Evolutionary conservation across 352 stramenopile species (phyloP), one percentile per base, ranked within the genome.

Genomic region (Phytophthora melonis): DNA sequence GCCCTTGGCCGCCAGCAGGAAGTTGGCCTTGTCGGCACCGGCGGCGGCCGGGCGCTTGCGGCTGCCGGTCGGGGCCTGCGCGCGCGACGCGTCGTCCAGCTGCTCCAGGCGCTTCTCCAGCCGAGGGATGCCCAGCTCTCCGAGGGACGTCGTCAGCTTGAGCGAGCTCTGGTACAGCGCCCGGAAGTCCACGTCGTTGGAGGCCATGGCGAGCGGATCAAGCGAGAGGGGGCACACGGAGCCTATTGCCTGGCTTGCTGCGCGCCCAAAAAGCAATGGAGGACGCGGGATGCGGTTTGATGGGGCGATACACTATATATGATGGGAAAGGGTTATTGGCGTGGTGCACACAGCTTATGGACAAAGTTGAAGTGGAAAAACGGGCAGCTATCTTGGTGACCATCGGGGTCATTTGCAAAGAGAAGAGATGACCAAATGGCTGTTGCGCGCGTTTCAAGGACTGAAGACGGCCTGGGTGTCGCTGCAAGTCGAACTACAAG

Each of bases 91-190:
- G 55, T 90, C 81, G 34, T 95, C 88, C 57, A 96, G 80, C 72
- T 96, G 88, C 69, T 95, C 89, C 62, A 96, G 77, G 52, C 86
- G 82, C 65, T 93, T 93, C 66, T 94, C 84, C 7, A 96, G 72
- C 3, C 83, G 86, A 59, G 89, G 89, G 61, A 96, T 91, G 34
- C 86, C 87, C 56, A 83, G 79, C 49, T 95, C 85, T 14, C 90
- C 86, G 54, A 93, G 84, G 49, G 85, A 81, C 53, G 85, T 93
- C 66, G 89, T 96, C 47, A 96, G 85, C 80, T 94, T 87, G 45
- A 96, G 86, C 60, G 89, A 96, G 76, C 84, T 95, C 78, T 96
- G 87, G 75, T 96, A 96, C 62, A 96, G 77, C 67, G 88, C 82
- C 63, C 89, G 90, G 80, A 96, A 96, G 66, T 96, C 88, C 68